These are phyloP conservation scores for Erythrobasidium yunnanense DNA, from an alignment of 768 basidiomycete species.

Conservation along the genomic window DNA sequence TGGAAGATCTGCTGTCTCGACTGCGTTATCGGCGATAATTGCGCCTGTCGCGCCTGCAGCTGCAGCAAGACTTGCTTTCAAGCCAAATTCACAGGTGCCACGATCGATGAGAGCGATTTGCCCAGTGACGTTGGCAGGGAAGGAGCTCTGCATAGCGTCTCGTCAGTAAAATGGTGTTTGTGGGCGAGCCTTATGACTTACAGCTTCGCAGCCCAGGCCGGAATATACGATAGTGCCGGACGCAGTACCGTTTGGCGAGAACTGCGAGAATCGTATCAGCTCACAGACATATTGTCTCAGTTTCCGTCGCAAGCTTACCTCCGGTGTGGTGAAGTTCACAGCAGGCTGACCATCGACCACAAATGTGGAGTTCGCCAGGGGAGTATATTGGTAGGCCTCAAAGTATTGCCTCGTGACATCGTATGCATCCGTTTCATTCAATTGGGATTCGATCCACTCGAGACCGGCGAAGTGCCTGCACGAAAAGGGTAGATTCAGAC, in stretches of 20 bases:
- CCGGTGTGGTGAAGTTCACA: neutral
- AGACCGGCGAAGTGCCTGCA: neutral
- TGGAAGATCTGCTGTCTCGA: neutral
- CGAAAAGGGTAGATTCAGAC: neutral
- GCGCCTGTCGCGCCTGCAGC: neutral
- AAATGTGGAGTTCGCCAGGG: slow-evolving; percentile 1
- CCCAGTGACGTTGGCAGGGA: neutral
- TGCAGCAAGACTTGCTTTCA: slow-evolving; percentile 1
- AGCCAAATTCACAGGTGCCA: slow-evolving; percentile 6
- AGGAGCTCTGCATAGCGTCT: too few relatives aligned
- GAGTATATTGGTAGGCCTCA: slow-evolving; percentile 7
- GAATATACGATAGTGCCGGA: neutral
- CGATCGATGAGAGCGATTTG: slow-evolving; percentile 7
- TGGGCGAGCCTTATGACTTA: too few relatives aligned
- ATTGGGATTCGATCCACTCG: neutral
- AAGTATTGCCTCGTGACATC: neutral
- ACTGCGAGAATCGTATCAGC: neutral
- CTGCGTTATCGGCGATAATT: slow-evolving; percentile 4
- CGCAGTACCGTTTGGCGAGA: neutral
- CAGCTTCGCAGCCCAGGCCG: neutral
- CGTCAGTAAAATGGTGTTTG: too few relatives aligned
- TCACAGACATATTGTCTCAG: neutral
- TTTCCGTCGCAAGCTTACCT: slow-evolving; percentile 3
- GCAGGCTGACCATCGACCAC: neutral
- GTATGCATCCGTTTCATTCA: neutral